Evolutionary conservation across 2,329 filamentous ascomycete genomes (phyloP), one percentile per base, ranked within the genome.

Genomic region (Botrytis porri): DNA sequence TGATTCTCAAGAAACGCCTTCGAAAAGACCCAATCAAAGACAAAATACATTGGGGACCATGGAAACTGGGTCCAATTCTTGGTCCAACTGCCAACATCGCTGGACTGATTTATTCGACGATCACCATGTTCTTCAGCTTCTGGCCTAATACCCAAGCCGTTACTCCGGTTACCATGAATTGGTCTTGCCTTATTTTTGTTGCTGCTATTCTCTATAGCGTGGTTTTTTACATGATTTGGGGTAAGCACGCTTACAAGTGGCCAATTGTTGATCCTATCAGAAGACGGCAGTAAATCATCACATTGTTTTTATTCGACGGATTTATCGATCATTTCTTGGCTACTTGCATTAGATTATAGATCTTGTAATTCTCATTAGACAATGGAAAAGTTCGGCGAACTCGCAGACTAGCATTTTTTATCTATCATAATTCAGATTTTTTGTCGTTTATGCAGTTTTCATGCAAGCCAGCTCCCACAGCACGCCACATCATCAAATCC

Each of bases 231-330:
- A 25, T 72, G 20, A 48, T 73, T n/a, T 67, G 65, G 64, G 74
- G 72, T 0, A 82, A 79, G 66, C 81, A 82, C 61, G 81, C 82
- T 67, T 88, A 86, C 66, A 82, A 83, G 18, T 86, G 86, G 3
- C 86, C 86, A 8, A 77, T 84, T 57, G 75, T 78, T 22, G 76
- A 77, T 71, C 70, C 75, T 29, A 74, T 75, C 18, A 67, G 74
- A 32, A 69, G 74, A 48, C 57, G 48, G 32, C 75, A 75, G 70
- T 77, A 75, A 59, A 63, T 72, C 12, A 25, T 57, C 43, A 14
- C 29, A 70, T 37, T 65, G 32, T 71, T 57, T 62, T 71, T n/a
- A 71, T 29, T 37, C 25, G 20, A 35, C 22, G 16, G 59, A 35
- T 35, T 59, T 48, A 48, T n/a, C 20, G 4, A 37, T 43, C 25